These are phyloP conservation scores for Gentiana straminea DNA, from an alignment of 257 asterid genomes.

Conservation along the genomic window DNA sequence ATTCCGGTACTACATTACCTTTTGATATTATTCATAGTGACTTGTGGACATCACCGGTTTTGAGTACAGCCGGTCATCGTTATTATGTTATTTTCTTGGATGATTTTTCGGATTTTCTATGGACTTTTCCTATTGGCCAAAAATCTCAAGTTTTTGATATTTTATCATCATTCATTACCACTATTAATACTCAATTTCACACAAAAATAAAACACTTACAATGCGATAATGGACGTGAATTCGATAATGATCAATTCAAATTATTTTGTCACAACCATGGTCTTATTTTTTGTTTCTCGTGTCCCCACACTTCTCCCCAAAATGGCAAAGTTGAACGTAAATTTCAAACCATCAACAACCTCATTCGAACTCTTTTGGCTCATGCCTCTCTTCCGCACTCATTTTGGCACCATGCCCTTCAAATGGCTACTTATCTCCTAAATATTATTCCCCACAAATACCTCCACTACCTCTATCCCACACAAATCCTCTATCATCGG, in stretches of 20 bases:
- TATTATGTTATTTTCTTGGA: no score
- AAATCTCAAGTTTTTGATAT: not conserved
- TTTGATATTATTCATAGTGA: not conserved
- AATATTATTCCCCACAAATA: not conserved
- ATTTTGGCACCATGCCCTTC: no score
- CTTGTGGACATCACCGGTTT: no score
- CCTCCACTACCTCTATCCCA: not conserved
- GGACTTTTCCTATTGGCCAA: no score
- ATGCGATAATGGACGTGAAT: not conserved
- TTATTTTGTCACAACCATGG: not conserved
- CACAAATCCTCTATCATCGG: not conserved
- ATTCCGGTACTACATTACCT: not conserved
- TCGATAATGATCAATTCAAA: not conserved
- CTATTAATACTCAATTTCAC: not conserved
- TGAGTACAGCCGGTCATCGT: no score
- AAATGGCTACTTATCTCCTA: no score
- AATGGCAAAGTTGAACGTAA: conserved; percentile 9
- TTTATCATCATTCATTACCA: not conserved
- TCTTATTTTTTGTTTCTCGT: not conserved
- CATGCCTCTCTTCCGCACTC: no score
- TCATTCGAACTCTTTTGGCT: no score
- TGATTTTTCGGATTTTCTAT: no score
- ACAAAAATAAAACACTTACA: no score
- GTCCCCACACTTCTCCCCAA: conserved; percentile 4
- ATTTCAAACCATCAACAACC: not conserved